Evolutionary conservation across 2,329 filamentous ascomycete genomes (phyloP).

Genomic region (Ophiostoma triangulosporum): DNA sequence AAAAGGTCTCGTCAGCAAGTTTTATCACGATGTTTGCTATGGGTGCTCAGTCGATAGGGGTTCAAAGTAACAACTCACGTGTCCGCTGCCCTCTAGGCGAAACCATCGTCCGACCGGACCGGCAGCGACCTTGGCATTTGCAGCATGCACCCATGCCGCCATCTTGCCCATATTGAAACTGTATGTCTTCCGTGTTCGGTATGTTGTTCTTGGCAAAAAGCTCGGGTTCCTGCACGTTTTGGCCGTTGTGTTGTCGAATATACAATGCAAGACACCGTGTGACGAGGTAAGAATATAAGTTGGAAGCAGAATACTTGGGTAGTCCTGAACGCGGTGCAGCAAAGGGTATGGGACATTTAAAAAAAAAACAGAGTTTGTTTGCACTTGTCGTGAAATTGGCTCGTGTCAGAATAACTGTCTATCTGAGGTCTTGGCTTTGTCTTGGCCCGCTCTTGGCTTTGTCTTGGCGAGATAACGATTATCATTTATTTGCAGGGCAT

Average conservation of each 20-base stretch:
- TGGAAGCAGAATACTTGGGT: too few species aligned
- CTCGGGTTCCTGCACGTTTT: not conserved
- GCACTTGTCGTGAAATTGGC: not conserved
- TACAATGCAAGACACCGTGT: not conserved
- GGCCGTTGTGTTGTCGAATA: not conserved
- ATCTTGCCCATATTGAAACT: not conserved
- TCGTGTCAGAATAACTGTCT: not conserved
- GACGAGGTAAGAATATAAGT: not conserved
- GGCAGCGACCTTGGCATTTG: conserved; percentile 46
- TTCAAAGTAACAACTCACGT: conserved; percentile 51
- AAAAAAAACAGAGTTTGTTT: not conserved
- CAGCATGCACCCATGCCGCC: conserved; percentile 32
- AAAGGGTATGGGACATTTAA: not conserved
- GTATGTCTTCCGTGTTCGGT: not conserved
- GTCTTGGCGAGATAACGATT: conserved; percentile 5
- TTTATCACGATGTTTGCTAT: too few species aligned
- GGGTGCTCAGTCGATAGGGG: too few species aligned
- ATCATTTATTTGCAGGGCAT: not conserved
- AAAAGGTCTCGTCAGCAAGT: too few species aligned
- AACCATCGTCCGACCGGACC: conserved; percentile 61
- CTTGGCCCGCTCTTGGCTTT: not conserved
- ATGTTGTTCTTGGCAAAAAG: not conserved
- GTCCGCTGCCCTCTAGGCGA: conserved; percentile 66
- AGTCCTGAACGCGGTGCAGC: not conserved
- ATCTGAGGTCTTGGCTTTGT: not conserved